Percentiles rank a stretch among this genome's conserved stretches.
These are phyloP conservation scores for Carex cristatella DNA, from an alignment of 176 grass and related monocot genomes.

Conservation along the genomic window DNA sequence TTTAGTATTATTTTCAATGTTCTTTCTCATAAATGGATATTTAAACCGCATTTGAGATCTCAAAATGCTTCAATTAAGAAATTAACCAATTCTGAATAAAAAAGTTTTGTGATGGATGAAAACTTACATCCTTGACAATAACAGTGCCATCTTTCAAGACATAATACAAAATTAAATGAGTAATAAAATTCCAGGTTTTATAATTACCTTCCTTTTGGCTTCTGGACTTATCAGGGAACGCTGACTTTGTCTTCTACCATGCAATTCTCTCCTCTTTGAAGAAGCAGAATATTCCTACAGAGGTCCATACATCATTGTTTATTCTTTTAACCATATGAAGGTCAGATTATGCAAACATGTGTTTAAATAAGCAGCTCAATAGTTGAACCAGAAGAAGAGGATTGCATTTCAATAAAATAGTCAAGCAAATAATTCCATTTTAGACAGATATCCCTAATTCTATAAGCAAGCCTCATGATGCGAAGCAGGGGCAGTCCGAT, in stretches of 20 bases:
- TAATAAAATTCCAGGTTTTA: not conserved
- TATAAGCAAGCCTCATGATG: not conserved
- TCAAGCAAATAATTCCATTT: not conserved
- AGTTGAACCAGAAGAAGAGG: not conserved
- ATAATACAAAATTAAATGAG: not conserved
- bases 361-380: not conserved
- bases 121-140: not conserved
- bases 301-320: not conserved
- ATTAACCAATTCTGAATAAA: not conserved
- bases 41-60: not conserved
- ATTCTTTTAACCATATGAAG: not conserved
- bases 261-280: conserved; percentile 66
- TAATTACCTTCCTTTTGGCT: conserved; percentile 68
- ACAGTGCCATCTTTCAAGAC: not conserved
- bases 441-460: not conserved
- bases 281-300: conserved; percentile 71
- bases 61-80: not conserved
- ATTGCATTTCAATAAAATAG: not conserved
- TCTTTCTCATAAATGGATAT: not conserved
- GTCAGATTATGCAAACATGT: not conserved
- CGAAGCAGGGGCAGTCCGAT: too few relatives aligned
- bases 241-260: conserved; percentile 62
- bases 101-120: not conserved
- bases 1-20: not conserved
- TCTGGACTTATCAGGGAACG: conserved; percentile 57